Evolutionary conservation across 2,329 filamentous ascomycete species (phyloP).

Genomic region (Nigrospora sphaerica): DNA sequence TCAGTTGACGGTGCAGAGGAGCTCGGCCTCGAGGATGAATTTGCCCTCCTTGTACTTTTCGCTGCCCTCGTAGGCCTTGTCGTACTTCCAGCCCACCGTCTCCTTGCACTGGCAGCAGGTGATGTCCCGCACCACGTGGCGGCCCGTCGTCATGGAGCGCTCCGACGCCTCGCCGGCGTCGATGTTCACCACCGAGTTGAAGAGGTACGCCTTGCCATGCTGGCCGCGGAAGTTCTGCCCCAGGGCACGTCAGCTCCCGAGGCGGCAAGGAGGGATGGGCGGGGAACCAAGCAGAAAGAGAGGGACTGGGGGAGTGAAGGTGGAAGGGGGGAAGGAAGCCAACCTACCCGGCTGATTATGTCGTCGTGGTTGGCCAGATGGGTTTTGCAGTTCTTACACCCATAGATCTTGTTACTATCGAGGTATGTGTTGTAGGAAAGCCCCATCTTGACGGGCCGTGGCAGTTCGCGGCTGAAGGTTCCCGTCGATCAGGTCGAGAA

Average conservation of each 20-base stretch:
- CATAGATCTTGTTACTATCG: constrained; percentile 79
- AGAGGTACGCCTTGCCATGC: constrained; percentile 96
- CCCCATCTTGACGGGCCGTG: constrained; percentile 53
- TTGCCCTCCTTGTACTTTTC: constrained; percentile 99
- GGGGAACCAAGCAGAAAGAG: not conserved
- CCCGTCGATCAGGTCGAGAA: not conserved
- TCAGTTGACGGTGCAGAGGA: constrained; percentile 70
- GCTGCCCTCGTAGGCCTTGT: constrained; percentile 83
- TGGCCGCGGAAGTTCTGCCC: constrained; percentile 91
- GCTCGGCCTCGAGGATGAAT: constrained; percentile 88
- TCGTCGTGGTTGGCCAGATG: constrained; percentile 94
- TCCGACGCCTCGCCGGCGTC: constrained; percentile 78
- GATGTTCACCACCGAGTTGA: constrained; percentile 90
- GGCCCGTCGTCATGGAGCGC: constrained; percentile 95
- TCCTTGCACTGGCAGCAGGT: constrained; percentile 84
- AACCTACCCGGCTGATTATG: constrained; percentile 80
- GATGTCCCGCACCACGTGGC: constrained; percentile 92
- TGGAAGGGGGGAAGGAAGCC: not conserved
- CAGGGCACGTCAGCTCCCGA: not conserved
- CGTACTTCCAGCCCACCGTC: constrained; percentile 97
- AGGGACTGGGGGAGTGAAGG: constrained; percentile 2
- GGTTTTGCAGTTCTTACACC: constrained; percentile 91
- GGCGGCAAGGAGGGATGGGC: not conserved
- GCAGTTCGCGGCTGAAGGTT: not conserved
- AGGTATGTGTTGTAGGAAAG: constrained; percentile 90